A percentile compares a stretch with the other conserved stretches of the same genome.
phyloP scores from a whole-genome alignment of 768 basidiomycete genomes.

The Phlebiopsis flavidoalba region DNA sequence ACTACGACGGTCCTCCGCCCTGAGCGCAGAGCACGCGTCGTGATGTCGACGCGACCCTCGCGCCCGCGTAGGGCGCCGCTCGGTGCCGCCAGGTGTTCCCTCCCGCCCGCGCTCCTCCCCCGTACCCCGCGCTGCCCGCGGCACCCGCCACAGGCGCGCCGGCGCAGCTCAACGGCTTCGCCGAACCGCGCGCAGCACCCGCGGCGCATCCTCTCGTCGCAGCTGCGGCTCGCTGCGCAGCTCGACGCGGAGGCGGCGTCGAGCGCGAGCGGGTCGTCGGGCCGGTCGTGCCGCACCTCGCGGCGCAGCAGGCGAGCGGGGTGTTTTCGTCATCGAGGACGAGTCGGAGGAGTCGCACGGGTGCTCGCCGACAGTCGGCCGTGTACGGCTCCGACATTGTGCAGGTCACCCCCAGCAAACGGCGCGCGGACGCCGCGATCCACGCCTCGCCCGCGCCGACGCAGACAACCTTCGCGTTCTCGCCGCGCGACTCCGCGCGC shows the following conservation, averaged over 20 bases:
- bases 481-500: not conserved
- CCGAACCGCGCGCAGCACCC: not conserved
- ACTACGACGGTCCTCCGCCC: slow-evolving; percentile 1
- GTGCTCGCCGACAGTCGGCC: slow-evolving; percentile 1
- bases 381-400: slow-evolving; percentile 11
- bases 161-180: slow-evolving; percentile 8
- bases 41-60: slow-evolving; percentile 6
- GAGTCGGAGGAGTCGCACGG: not conserved
- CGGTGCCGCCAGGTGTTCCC: not conserved
- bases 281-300: slow-evolving; percentile 1
- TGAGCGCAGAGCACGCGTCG: slow-evolving; percentile 12
- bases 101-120: not conserved
- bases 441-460: slow-evolving; percentile 6
- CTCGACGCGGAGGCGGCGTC: slow-evolving; percentile 1
- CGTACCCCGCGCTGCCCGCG: not conserved
- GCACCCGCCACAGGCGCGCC: slow-evolving; percentile 17
- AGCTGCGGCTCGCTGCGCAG: slow-evolving; percentile 16
- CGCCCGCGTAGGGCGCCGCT: slow-evolving; percentile 1
- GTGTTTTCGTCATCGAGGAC: not conserved
- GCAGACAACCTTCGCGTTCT: slow-evolving; percentile 6
- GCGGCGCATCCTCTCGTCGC: slow-evolving; percentile 20
- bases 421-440: not conserved
- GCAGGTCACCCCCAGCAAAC: not conserved
- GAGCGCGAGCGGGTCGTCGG: not conserved
- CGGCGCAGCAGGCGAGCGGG: not conserved